Evolutionary conservation across 495 filamentous ascomycete species (phyloP).

Genomic region (Penicillium odoratum): DNA sequence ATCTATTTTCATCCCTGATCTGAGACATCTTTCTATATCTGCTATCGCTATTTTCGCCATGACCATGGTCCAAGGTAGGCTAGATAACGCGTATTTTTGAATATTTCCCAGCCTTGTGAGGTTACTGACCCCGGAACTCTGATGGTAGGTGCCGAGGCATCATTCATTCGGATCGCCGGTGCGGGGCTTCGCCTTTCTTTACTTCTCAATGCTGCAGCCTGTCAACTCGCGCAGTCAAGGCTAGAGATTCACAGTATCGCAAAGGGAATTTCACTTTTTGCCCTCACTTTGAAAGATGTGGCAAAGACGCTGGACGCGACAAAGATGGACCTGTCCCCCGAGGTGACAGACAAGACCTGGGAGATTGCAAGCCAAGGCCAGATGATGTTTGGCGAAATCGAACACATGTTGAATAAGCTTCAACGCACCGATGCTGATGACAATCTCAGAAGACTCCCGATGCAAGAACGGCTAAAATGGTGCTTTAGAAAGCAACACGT

Average conservation of each 20-base stretch:
- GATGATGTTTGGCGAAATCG: slow-evolving; percentile 44
- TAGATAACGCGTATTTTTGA: neutral
- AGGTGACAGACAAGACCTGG: slow-evolving; percentile 39
- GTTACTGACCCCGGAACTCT: slow-evolving; percentile 5
- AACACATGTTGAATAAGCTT: slow-evolving; percentile 43
- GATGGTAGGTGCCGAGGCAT: slow-evolving; percentile 24
- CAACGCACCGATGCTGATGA: slow-evolving; percentile 37
- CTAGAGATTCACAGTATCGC: slow-evolving; percentile 48
- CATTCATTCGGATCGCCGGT: slow-evolving; percentile 39
- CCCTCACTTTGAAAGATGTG: slow-evolving; percentile 44
- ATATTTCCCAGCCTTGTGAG: neutral
- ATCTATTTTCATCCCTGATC: slow-evolving; percentile 2
- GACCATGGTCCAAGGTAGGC: slow-evolving; percentile 25
- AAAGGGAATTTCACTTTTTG: slow-evolving; percentile 46
- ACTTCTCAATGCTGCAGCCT: slow-evolving; percentile 44
- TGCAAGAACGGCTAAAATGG: slow-evolving; percentile 44
- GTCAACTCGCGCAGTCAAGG: slow-evolving; percentile 43
- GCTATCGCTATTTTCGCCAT: neutral
- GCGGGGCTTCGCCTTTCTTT: slow-evolving; percentile 47
- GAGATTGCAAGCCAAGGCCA: slow-evolving; percentile 44
- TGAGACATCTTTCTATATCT: neutral
- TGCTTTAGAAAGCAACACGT: slow-evolving; percentile 48
- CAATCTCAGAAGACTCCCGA: slow-evolving; percentile 27
- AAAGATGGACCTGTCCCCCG: slow-evolving; percentile 27
- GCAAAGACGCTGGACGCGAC: slow-evolving; percentile 34